These are phyloP conservation scores for Calonectria hongkongensis DNA, from an alignment of 2,329 filamentous ascomycete genomes.

Conservation along the genomic window DNA sequence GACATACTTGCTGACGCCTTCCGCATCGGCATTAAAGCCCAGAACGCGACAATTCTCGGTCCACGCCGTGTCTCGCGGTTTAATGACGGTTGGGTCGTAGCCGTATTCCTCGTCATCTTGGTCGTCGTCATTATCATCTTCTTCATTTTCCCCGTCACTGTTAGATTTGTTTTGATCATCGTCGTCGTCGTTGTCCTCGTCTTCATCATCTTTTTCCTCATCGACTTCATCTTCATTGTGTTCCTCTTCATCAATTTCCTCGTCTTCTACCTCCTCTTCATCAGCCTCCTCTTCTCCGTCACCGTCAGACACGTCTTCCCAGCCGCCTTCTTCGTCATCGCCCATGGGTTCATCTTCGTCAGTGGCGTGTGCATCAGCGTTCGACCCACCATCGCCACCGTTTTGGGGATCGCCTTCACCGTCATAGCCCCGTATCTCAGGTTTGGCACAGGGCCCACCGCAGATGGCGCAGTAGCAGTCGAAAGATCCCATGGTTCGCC, in stretches of 20 bases:
- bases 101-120: neutral
- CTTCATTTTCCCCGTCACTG: neutral
- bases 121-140: neutral
- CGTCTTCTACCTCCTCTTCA: neutral
- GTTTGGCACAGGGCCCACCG: neutral
- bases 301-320: neutral
- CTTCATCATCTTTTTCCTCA: neutral
- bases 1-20: slow-evolving; percentile 26
- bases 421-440: neutral
- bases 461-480: slow-evolving; percentile 32
- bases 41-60: slow-evolving; percentile 10
- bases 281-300: neutral
- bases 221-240: neutral
- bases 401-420: neutral
- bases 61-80: neutral
- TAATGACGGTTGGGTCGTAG: neutral
- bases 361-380: neutral
- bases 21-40: slow-evolving; percentile 13
- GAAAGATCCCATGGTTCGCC: slow-evolving; percentile 33
- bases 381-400: neutral
- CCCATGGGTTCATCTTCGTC: neutral
- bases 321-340: neutral
- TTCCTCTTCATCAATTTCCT: neutral
- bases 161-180: neutral
- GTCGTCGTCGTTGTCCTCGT: too few species aligned